phyloP scores from a whole-genome alignment of 805 yeast genomes.

The Starmerella roubikii region DNA sequence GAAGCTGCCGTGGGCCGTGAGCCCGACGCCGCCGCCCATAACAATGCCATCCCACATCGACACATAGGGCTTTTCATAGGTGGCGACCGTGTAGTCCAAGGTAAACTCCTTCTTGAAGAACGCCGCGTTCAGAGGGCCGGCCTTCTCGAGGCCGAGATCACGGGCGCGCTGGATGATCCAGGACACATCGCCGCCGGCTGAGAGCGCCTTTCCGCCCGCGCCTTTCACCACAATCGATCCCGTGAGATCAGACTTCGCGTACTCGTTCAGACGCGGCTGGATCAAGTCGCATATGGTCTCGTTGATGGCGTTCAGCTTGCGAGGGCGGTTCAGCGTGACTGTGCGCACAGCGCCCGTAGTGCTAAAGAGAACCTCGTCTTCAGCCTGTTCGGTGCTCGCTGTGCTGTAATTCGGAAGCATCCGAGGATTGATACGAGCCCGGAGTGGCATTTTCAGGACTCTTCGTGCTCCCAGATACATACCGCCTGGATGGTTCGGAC shows the following conservation, averaged over 20 bases:
- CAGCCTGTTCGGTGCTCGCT: conserved; percentile 4
- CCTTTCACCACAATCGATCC: conserved; percentile 58
- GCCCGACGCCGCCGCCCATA: conserved; percentile 97
- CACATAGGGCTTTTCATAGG: conserved; percentile 79
- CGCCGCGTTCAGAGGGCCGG: conserved; percentile 39
- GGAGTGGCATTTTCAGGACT: conserved; percentile 23
- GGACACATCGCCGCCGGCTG: conserved; percentile 96
- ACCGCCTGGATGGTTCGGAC: no score
- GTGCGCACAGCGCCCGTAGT: conserved; percentile 54
- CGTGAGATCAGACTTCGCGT: conserved; percentile 51
- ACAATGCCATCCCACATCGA: conserved; percentile 81
- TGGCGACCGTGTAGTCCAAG: conserved; percentile 62
- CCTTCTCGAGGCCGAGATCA: conserved; percentile 30
- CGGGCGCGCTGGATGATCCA: conserved; percentile 40
- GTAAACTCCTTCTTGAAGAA: conserved; percentile 74
- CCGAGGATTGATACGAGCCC: conserved; percentile 23
- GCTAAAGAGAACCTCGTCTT: conserved; percentile 48
- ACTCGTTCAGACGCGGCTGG: conserved; percentile 61
- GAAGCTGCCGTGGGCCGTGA: conserved; percentile 81
- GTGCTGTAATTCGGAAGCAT: conserved; percentile 18
- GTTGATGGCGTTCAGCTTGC: conserved; percentile 74
- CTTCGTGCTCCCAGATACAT: conserved; percentile 6
- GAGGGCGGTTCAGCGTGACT: conserved; percentile 63
- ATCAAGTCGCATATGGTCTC: conserved; percentile 61
- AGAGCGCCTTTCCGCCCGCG: conserved; percentile 49